These are phyloP conservation scores for Ramaria sp. DNA, from an alignment of 768 basidiomycete species.

Conservation along the genomic window DNA sequence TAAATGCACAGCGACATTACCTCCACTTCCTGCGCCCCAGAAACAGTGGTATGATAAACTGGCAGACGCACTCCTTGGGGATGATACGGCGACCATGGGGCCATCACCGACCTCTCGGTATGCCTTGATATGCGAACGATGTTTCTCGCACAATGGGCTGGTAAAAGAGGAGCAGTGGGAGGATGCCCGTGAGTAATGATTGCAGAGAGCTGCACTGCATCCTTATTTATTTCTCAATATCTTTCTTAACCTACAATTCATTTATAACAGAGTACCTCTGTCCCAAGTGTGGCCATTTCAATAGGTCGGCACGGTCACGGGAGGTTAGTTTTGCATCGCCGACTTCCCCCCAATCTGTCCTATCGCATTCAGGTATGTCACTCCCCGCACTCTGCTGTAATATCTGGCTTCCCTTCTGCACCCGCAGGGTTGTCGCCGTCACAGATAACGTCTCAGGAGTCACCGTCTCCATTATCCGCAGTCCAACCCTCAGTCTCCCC, in stretches of 20 bases:
- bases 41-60: slow-evolving; percentile 83
- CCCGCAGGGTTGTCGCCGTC: neutral
- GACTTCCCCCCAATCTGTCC: neutral
- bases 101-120: slow-evolving; percentile 39
- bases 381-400: neutral
- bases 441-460: neutral
- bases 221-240: neutral
- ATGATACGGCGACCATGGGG: slow-evolving; percentile 46
- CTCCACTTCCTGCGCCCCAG: slow-evolving; percentile 39
- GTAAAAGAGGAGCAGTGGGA: slow-evolving; percentile 77
- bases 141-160: slow-evolving; percentile 82
- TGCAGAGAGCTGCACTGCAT: neutral
- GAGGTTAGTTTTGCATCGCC: neutral
- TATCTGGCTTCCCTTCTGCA: neutral
- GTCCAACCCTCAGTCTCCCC: neutral
- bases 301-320: slow-evolving; percentile 20
- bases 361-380: neutral
- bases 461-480: neutral
- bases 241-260: neutral
- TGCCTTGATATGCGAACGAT: slow-evolving; percentile 81
- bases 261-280: slow-evolving; percentile 65
- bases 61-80: slow-evolving; percentile 79
- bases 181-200: slow-evolving; percentile 56
- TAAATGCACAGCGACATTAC: slow-evolving; percentile 18
- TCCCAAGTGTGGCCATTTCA: slow-evolving; percentile 80